A percentile compares a stretch with the other conserved stretches of the same genome.
Conservation (phyloP, 2,329 filamentous ascomycete genomes). For the Pseudonectria buxi region DNA sequence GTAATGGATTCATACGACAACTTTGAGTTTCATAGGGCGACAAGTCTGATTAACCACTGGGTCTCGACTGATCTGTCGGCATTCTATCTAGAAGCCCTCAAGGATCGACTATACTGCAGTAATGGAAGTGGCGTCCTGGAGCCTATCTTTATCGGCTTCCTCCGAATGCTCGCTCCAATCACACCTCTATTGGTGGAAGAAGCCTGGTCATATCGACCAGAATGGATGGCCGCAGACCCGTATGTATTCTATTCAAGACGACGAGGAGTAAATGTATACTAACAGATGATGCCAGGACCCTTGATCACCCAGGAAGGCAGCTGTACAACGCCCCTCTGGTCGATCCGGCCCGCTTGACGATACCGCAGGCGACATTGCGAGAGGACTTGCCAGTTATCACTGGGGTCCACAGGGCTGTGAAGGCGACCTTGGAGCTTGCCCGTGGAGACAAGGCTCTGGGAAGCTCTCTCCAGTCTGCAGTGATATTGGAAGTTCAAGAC, state of each 20-base stretch:
- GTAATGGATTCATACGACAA: constrained; percentile 60
- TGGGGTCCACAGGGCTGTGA: constrained; percentile 59
- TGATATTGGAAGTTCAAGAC: constrained; percentile 48
- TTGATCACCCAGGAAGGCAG: constrained; percentile 38
- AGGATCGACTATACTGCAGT: constrained; percentile 87
- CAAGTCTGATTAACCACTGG: constrained; percentile 71
- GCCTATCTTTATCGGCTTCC: constrained; percentile 63
- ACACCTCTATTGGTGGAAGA: constrained; percentile 82
- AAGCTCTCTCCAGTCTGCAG: constrained; percentile 71
- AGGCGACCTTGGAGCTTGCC: constrained; percentile 66
- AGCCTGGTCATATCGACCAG: constrained; percentile 71
- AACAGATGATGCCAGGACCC: constrained; percentile 16
- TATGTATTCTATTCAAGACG: constrained; percentile 23
- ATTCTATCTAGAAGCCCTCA: constrained; percentile 89
- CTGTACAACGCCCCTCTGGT: constrained; percentile 40
- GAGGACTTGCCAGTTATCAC: constrained; percentile 42
- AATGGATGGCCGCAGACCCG: constrained; percentile 48
- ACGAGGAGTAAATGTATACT: constrained; percentile 6
- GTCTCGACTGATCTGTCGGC: constrained; percentile 77
- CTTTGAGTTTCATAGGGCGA: constrained; percentile 77
- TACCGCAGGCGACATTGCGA: constrained; percentile 34
- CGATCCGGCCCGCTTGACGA: constrained; percentile 31
- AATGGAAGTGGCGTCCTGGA: constrained; percentile 58
- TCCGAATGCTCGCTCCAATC: constrained; percentile 74
- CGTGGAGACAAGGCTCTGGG: constrained; percentile 66